Evolutionary conservation across 257 asterid species (phyloP), one percentile per base, ranked within the genome.

Genomic region (Ehretia macrophylla): DNA sequence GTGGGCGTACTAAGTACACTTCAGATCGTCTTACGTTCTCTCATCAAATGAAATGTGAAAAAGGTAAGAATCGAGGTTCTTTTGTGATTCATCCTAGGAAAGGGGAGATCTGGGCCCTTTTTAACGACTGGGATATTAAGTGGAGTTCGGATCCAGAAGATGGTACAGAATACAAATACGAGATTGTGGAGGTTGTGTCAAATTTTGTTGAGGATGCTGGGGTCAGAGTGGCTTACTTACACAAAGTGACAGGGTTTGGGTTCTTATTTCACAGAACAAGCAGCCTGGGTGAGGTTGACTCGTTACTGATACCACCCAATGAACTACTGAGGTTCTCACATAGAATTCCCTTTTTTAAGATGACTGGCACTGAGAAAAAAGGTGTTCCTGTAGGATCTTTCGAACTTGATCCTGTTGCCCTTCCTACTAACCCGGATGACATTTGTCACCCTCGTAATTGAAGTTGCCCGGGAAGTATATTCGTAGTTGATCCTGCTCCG

Each of bases 81-180:
- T 48, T 68, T 42, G 18, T 63, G 57, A 63, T 92, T 21, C 69
- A 78, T 70, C 99, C 99, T 3, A 68, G 75, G 60, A 38, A 59
- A 51, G 95, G 95, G 39, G 94, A 92, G 74, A 77, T 63, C 17
- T 92, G 98, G 97, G 95, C 95, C 40, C 78, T 92, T 64, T 82
- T 75, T 71, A 87, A 69, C 76, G 83, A 72, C 67, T 83, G 92
- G 92, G 77, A 87, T 72, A 60, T 72, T 20, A 62, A 66, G 65
- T 90, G 97, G 96, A 77, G 67, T 58, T 54, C 60, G 11, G 59
- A 74, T 39, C 72, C 84, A 14, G 72, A 72, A 38, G 67, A 68
- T 18, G 75, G 64, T 32, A 40, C 63, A 65, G 59, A 68, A 51
- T 76, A 32, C 67, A 81, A 81, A 54, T 91, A 79, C 48, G 89